Evolutionary conservation across 2,329 filamentous ascomycete species (phyloP).

Genomic region (Aspergillus texensis): DNA sequence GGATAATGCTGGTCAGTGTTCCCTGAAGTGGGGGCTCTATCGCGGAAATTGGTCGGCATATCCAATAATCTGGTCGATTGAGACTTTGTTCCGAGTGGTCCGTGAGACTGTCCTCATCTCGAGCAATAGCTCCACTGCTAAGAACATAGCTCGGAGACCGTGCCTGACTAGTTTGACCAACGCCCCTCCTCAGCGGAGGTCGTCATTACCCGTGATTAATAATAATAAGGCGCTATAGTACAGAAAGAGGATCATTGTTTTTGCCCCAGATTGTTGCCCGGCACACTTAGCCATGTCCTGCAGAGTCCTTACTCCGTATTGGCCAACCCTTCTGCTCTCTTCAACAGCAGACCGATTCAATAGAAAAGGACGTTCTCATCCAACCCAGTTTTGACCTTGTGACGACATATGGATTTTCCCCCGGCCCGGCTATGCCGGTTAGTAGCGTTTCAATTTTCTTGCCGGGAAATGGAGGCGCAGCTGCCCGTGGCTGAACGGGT

Average conservation of each 20-base stretch:
- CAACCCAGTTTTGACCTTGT: not conserved
- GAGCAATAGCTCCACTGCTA: constrained; percentile 16
- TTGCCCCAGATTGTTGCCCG: not conserved
- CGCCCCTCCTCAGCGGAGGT: constrained; percentile 10
- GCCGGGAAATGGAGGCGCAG: not conserved
- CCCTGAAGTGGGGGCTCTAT: not conserved
- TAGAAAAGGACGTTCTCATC: not conserved
- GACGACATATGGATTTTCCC: not conserved
- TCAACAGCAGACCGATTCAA: not conserved
- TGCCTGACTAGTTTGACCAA: constrained; percentile 16
- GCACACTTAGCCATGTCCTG: not conserved
- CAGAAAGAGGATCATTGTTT: not conserved
- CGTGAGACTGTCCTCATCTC: constrained; percentile 7
- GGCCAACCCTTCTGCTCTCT: not conserved
- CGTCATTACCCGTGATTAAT: constrained; percentile 13
- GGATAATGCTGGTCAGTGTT: constrained; percentile 3
- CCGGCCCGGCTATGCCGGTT: not conserved
- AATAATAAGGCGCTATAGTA: not conserved
- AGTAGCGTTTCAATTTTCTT: not conserved
- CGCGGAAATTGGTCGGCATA: constrained; percentile 2
- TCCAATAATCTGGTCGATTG: not conserved
- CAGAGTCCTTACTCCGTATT: not conserved
- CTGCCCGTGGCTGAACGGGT: not conserved
- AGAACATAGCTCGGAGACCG: constrained; percentile 17
- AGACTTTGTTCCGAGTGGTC: constrained; percentile 7